phyloP scores from a whole-genome alignment of 768 basidiomycete species.

The Trametes gibbosa region DNA sequence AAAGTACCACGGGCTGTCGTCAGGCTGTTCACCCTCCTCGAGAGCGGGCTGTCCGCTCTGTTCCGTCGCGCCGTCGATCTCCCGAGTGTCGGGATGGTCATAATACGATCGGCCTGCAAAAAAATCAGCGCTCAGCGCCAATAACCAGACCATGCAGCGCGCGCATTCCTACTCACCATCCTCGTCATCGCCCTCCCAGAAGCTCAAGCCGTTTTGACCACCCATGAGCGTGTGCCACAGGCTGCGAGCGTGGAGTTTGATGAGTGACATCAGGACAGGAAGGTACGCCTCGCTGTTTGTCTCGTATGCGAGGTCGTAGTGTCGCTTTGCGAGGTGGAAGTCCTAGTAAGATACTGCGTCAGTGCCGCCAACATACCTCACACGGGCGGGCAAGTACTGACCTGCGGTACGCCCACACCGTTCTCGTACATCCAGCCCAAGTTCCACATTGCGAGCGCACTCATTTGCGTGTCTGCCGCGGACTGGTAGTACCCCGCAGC shows the following conservation, averaged over 20 bases:
- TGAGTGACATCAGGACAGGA: constrained; percentile 78
- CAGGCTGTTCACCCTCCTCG: constrained; percentile 25
- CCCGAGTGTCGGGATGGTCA: constrained; percentile 13
- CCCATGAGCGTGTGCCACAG: constrained; percentile 70
- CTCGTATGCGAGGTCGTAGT: constrained; percentile 88
- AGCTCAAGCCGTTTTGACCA: constrained; percentile 60
- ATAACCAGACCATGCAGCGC: not conserved
- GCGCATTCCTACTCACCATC: constrained; percentile 36
- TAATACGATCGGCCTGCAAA: constrained; percentile 18
- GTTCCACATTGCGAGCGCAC: constrained; percentile 97
- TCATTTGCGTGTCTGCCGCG: constrained; percentile 88
- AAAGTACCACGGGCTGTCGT: constrained; percentile 63
- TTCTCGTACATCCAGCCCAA: constrained; percentile 99
- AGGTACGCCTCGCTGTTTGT: constrained; percentile 88
- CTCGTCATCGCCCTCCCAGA: constrained; percentile 63
- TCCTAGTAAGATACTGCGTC: constrained; percentile 49
- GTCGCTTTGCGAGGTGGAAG: constrained; percentile 93
- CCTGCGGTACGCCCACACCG: constrained; percentile 87
- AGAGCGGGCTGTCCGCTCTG: constrained; percentile 4
- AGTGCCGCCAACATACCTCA: not conserved
- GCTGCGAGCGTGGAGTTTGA: constrained; percentile 79
- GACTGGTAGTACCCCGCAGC: constrained; percentile 94
- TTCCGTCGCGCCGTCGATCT: constrained; percentile 21
- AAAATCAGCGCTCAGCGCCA: not conserved
- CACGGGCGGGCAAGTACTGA: constrained; percentile 29